These are phyloP conservation scores for Phoenix roebelenii DNA, from an alignment of 176 grass and related monocot genomes.

Conservation along the genomic window DNA sequence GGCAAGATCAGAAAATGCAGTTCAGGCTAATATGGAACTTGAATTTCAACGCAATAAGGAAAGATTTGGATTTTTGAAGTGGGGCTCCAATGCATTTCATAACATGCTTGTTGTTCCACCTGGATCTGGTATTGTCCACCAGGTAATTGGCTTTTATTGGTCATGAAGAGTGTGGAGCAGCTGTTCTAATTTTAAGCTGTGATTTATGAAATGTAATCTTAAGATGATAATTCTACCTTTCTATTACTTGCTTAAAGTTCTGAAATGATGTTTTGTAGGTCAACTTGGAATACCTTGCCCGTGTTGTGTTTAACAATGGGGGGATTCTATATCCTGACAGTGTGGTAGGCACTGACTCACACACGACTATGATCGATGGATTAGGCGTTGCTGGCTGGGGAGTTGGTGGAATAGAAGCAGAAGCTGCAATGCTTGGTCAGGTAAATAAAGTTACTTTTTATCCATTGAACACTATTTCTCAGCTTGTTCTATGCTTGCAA, in stretches of 20 bases:
- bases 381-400: conserved; percentile 96
- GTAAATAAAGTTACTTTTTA: conserved; percentile 22
- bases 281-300: conserved; percentile 88
- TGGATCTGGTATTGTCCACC: conserved; percentile 91
- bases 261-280: conserved; percentile 28
- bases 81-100: conserved; percentile 85
- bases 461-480: too few relatives aligned
- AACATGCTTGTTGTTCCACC: conserved; percentile 96
- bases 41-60: conserved; percentile 86
- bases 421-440: conserved; percentile 94
- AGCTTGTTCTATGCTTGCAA: too few relatives aligned
- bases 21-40: conserved; percentile 76
- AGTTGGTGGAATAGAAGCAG: conserved; percentile 91
- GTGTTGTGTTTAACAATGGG: conserved; percentile 79
- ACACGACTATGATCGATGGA: conserved; percentile 97
- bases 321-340: conserved; percentile 77
- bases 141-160: conserved; percentile 33
- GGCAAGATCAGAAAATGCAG: conserved; percentile 70
- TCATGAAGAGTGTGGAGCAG: too few relatives aligned
- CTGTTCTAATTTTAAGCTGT: background rate
- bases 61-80: conserved; percentile 93
- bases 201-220: too few relatives aligned
- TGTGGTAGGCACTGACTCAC: conserved; percentile 91
- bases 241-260: too few relatives aligned
- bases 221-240: background rate